A percentile compares a stretch with the other conserved stretches of the same genome.
Evolutionary conservation across 2,329 filamentous ascomycete species (phyloP).

Genomic region (Alternaria ethzedia): DNA sequence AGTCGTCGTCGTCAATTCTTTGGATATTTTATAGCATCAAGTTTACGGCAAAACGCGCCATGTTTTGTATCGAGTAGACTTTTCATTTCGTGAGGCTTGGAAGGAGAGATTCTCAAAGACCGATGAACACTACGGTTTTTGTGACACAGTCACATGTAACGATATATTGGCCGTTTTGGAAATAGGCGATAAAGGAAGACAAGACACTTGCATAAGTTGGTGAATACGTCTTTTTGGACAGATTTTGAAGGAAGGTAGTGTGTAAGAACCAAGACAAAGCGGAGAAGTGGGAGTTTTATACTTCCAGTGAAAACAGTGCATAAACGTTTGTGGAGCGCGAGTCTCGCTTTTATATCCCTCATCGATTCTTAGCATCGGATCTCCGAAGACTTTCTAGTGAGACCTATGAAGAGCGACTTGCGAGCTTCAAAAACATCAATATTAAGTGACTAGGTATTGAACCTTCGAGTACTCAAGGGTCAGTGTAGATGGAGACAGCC

Average conservation of each 20-base stretch:
- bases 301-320: background rate
- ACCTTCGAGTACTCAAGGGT: too few species aligned
- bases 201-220: background rate
- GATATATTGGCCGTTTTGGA: background rate
- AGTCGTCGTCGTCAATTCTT: background rate
- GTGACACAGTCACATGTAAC: background rate
- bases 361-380: too few species aligned
- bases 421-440: background rate
- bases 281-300: background rate
- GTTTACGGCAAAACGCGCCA: background rate
- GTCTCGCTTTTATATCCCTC: too few species aligned
- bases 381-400: background rate
- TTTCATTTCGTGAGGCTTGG: background rate
- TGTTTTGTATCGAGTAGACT: background rate
- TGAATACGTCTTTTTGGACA: background rate
- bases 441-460: too few species aligned
- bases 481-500: too few species aligned
- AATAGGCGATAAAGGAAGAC: background rate
- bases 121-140: background rate
- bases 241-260: background rate
- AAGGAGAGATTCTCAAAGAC: background rate
- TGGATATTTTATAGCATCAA: background rate
- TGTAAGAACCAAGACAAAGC: background rate
- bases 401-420: background rate
- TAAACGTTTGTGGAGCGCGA: too few species aligned